These are phyloP conservation scores for Chaetomium strumarium DNA, from an alignment of 2,329 filamentous ascomycete species.

Conservation along the genomic window DNA sequence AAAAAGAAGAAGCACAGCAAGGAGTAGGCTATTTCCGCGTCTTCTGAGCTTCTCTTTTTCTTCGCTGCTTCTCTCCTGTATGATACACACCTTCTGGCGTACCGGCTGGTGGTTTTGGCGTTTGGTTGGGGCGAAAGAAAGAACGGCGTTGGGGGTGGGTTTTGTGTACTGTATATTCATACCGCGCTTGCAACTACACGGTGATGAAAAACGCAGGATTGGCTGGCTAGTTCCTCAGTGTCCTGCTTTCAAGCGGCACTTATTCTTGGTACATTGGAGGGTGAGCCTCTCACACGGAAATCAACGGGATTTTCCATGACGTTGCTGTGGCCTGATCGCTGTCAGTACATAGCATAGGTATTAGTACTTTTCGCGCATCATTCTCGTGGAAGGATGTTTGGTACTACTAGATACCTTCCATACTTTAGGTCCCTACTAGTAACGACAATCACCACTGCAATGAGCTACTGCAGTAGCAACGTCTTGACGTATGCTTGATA, in stretches of 20 bases:
- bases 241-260: not conserved
- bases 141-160: slow-evolving; percentile 21
- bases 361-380: no score
- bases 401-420: no score
- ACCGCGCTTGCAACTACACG: slow-evolving; percentile 16
- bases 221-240: slow-evolving; percentile 4
- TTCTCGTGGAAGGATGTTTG: no score
- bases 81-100: slow-evolving; percentile 27
- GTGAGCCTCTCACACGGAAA: not conserved
- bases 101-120: slow-evolving; percentile 24
- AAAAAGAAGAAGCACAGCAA: slow-evolving; percentile 38
- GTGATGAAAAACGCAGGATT: slow-evolving; percentile 16
- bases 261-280: not conserved
- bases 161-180: slow-evolving; percentile 16
- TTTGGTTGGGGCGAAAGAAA: slow-evolving; percentile 21
- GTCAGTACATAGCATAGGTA: no score
- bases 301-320: not conserved
- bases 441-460: no score
- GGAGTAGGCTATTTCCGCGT: slow-evolving; percentile 14
- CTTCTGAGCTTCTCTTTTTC: slow-evolving; percentile 11
- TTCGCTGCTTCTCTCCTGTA: slow-evolving; percentile 24
- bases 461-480: no score
- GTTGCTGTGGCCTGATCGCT: no score
- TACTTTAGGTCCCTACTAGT: no score
- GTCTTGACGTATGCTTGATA: no score